These are phyloP conservation scores for Zancudomyces culisetae DNA, from an alignment of 371 early-diverging fungal genomes.

Conservation along the genomic window DNA sequence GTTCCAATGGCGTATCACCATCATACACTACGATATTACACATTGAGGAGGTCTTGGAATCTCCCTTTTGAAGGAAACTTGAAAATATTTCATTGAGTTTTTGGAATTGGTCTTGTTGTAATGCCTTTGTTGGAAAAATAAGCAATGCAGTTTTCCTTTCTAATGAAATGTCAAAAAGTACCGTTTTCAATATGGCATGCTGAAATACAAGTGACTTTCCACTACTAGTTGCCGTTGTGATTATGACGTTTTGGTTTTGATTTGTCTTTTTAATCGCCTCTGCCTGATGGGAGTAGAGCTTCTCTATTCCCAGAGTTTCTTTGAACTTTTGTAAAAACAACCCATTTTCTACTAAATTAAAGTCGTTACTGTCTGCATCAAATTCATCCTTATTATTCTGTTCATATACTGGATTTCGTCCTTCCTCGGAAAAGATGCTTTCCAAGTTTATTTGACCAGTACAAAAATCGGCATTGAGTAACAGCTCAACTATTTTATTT, in stretches of 20 bases:
- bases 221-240: constrained; percentile 51
- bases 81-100: no score
- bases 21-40: constrained; percentile 24
- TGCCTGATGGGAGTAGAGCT: constrained; percentile 48
- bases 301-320: constrained; percentile 16
- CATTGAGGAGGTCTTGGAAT: no score
- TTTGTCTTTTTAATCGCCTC: constrained; percentile 32
- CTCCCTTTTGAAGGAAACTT: no score
- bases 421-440: neutral
- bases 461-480: neutral
- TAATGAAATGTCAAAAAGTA: constrained; percentile 22
- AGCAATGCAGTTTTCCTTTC: constrained; percentile 33
- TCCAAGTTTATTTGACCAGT: neutral
- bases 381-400: neutral
- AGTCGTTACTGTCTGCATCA: neutral
- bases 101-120: constrained; percentile 71
- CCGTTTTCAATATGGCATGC: constrained; percentile 33
- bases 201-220: constrained; percentile 69
- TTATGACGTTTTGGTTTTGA: constrained; percentile 31
- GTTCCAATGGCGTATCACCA: constrained; percentile 21
- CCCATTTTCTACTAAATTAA: no score
- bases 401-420: neutral
- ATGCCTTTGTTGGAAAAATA: constrained; percentile 54
- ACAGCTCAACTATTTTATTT: neutral
- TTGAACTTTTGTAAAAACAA: no score